Percentiles rank a stretch among this genome's conserved stretches.
Conservation (phyloP, 495 filamentous ascomycete genomes). For the Xylaria castorea region DNA sequence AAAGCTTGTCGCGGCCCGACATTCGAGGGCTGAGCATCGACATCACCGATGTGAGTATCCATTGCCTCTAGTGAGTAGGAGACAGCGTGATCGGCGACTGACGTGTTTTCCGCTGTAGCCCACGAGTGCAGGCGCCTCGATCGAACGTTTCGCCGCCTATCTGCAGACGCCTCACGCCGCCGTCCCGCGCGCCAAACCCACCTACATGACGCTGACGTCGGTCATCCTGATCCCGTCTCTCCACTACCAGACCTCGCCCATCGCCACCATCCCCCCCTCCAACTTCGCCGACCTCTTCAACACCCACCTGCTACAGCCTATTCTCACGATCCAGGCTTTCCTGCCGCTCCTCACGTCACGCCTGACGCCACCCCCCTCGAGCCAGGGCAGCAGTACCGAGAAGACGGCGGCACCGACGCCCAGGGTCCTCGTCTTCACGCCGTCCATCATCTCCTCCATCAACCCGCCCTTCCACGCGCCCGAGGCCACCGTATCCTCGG, state of each 20-base stretch:
- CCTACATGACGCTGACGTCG: conserved; percentile 76
- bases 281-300: conserved; percentile 89
- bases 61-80: neutral
- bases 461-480: conserved; percentile 83
- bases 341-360: conserved; percentile 74
- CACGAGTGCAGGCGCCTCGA: conserved; percentile 58
- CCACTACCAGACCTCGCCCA: conserved; percentile 73
- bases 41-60: conserved; percentile 68
- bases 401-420: conserved; percentile 51
- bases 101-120: conserved; percentile 40
- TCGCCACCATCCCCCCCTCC: conserved; percentile 81
- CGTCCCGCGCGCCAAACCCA: conserved; percentile 71
- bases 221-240: conserved; percentile 79
- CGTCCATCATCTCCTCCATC: conserved; percentile 82
- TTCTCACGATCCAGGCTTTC: conserved; percentile 85
- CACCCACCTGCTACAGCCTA: conserved; percentile 88
- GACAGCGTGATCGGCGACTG: conserved; percentile 18
- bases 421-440: conserved; percentile 80
- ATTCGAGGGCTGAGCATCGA: conserved; percentile 84
- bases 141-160: conserved; percentile 70
- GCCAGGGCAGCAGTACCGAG: conserved; percentile 34
- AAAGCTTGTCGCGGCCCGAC: conserved; percentile 75
- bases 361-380: conserved; percentile 28
- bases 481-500: conserved; percentile 78
- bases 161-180: conserved; percentile 75